Percentiles rank a stretch among this genome's conserved stretches.
These are phyloP conservation scores for Davidsoniella eucalypti DNA, from an alignment of 2,329 filamentous ascomycete species.

Conservation along the genomic window DNA sequence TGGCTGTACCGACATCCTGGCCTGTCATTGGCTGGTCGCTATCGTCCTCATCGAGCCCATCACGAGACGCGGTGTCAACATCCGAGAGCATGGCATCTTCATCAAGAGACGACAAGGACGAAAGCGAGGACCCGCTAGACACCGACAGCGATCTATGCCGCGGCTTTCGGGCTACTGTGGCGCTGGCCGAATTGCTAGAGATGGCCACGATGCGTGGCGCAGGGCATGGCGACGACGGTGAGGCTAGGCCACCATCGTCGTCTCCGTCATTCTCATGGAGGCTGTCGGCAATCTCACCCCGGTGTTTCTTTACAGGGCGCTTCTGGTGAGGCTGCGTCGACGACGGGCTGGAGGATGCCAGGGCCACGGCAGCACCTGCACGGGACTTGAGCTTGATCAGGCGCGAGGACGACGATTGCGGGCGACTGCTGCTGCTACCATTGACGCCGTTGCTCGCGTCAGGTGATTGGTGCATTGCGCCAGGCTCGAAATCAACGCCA, in stretches of 20 bases:
- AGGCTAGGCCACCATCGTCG: not conserved
- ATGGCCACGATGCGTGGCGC: not conserved
- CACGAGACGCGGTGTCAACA: not conserved
- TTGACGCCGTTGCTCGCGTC: not conserved
- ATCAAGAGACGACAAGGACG: slow-evolving; percentile 10
- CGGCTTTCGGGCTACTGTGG: not conserved
- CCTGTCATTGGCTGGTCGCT: slow-evolving; percentile 9
- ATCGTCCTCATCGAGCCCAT: not conserved
- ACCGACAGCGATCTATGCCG: slow-evolving; percentile 4
- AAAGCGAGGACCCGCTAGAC: slow-evolving; percentile 12
- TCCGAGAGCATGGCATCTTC: slow-evolving; percentile 7
- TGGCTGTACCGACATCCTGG: slow-evolving; percentile 6
- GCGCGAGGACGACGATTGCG: not conserved
- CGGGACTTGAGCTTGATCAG: slow-evolving; percentile 3
- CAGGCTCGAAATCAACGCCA: not conserved
- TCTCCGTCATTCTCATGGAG: not conserved
- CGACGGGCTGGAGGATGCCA: not conserved
- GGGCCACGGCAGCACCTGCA: not conserved
- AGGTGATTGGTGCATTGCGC: not conserved
- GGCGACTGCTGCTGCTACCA: not conserved
- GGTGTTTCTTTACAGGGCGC: not conserved
- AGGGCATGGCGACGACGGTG: not conserved
- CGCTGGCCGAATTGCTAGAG: not conserved
- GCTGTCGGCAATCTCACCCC: not conserved
- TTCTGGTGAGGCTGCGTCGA: not conserved